Conservation (phyloP, 192 early-diverging fungal species). For the Coemansia sp. region DNA sequence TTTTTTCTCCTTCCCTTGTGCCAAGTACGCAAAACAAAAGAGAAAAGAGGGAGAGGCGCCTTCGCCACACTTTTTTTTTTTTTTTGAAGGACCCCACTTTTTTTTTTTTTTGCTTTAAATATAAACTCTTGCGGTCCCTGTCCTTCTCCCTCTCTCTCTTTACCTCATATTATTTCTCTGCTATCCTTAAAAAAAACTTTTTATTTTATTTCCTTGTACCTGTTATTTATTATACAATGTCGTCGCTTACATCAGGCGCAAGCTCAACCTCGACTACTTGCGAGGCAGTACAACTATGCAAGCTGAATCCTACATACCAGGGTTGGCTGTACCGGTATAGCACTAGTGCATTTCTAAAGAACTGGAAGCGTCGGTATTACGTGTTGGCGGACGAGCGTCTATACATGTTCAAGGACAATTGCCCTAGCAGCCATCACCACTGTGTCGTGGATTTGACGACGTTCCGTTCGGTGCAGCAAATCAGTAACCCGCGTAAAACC, state of each 20-base stretch:
- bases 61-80: slow-evolving; percentile 9
- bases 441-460: slow-evolving; percentile 39
- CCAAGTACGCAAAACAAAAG: background rate
- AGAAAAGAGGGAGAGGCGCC: background rate
- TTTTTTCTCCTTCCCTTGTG: background rate
- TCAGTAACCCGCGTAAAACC: slow-evolving; percentile 46
- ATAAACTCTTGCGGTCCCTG: background rate
- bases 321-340: slow-evolving; percentile 55
- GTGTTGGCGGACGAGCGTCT: slow-evolving; percentile 52
- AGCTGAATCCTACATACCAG: slow-evolving; percentile 35
- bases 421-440: slow-evolving; percentile 19
- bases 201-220: background rate
- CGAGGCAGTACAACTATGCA: slow-evolving; percentile 37
- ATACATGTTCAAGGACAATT: slow-evolving; percentile 48
- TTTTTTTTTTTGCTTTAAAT: background rate
- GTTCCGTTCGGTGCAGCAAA: slow-evolving; percentile 48
- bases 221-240: slow-evolving; percentile 13
- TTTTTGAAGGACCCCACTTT: background rate
- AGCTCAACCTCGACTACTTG: slow-evolving; percentile 36
- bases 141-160: background rate
- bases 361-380: slow-evolving; percentile 50
- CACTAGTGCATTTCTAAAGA: slow-evolving; percentile 34
- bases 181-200: background rate
- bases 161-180: background rate
- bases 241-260: slow-evolving; percentile 31